These are phyloP conservation scores for Circinella minor DNA, from an alignment of 371 early-diverging fungal genomes.

Conservation along the genomic window DNA sequence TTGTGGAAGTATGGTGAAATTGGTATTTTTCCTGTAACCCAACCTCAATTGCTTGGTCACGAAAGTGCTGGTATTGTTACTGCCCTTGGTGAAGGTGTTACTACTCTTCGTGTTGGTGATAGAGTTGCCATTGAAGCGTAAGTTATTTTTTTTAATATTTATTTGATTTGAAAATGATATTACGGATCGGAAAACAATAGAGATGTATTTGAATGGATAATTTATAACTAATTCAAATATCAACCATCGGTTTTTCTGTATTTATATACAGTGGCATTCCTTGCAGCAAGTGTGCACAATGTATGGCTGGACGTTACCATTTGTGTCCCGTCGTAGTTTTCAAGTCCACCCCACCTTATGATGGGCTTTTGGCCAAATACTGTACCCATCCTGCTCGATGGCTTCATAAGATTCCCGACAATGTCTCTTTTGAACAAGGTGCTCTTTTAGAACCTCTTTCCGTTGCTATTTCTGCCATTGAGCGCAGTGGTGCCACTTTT, in stretches of 20 bases:
- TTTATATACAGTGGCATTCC: conserved; percentile 42
- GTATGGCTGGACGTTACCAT: conserved; percentile 52
- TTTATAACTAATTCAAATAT: not conserved
- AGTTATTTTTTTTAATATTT: conserved; percentile 10
- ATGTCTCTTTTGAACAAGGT: conserved; percentile 42
- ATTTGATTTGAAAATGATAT: no score
- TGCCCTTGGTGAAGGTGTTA: conserved; percentile 43
- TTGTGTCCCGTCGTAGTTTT: conserved; percentile 30
- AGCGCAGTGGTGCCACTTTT: conserved; percentile 40
- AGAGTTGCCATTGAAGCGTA: conserved; percentile 46
- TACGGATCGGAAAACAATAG: no score
- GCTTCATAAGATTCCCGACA: conserved; percentile 50
- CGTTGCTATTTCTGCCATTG: conserved; percentile 49
- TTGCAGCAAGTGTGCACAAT: conserved; percentile 48
- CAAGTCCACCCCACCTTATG: conserved; percentile 33
- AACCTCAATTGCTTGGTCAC: conserved; percentile 49
- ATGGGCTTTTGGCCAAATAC: conserved; percentile 48
- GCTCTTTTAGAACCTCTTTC: conserved; percentile 54
- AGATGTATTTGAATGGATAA: not conserved
- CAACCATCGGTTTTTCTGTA: conserved; percentile 4
- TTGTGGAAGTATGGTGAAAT: conserved; percentile 51
- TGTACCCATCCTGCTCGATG: conserved; percentile 53
- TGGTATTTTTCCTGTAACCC: conserved; percentile 46
- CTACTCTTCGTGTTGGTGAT: conserved; percentile 32
- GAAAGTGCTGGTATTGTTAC: conserved; percentile 53